Evolutionary conservation across 805 yeast genomes (phyloP).

Genomic region (Blastobotrys attinorum): DNA sequence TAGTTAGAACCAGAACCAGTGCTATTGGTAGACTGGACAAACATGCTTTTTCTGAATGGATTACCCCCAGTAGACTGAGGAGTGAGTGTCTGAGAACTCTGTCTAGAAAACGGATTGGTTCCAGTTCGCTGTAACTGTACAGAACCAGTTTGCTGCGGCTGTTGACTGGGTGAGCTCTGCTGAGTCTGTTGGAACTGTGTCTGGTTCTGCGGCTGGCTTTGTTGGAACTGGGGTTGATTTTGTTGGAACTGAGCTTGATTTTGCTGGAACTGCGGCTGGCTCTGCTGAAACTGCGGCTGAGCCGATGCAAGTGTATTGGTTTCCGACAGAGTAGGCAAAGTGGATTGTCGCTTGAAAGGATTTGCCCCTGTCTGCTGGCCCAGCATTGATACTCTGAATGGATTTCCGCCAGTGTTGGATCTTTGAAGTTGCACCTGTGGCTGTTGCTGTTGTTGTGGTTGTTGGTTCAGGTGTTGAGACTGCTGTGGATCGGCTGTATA

Average conservation of each 20-base stretch:
- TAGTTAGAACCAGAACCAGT: constrained; percentile 16
- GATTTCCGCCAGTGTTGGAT: constrained; percentile 16
- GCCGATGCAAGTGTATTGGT: constrained; percentile 2
- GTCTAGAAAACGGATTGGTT: constrained; percentile 38
- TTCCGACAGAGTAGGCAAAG: constrained; percentile 12
- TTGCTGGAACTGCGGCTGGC: constrained; percentile 15
- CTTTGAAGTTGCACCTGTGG: constrained; percentile 15
- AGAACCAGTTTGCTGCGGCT: constrained; percentile 9
- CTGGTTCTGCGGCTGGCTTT: background rate
- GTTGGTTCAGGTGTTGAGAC: constrained; percentile 15
- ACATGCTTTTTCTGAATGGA: constrained; percentile 43
- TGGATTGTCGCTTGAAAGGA: constrained; percentile 17
- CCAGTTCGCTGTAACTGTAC: constrained; percentile 24
- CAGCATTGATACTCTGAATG: constrained; percentile 15
- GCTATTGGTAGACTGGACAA: constrained; percentile 14
- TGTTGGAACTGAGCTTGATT: background rate
- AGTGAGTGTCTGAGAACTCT: constrained; percentile 14
- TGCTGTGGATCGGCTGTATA: constrained; percentile 12
- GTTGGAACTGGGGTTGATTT: too few relatives aligned
- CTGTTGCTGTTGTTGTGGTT: constrained; percentile 12
- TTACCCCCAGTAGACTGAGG: constrained; percentile 47
- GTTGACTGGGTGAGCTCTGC: constrained; percentile 9
- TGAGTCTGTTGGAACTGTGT: constrained; percentile 23
- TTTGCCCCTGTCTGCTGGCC: constrained; percentile 5
- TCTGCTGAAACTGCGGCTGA: constrained; percentile 8